Base-by-base conservation (phyloP, 495 filamentous ascomycete genomes). In the Talaromyces wortmannii region DNA sequence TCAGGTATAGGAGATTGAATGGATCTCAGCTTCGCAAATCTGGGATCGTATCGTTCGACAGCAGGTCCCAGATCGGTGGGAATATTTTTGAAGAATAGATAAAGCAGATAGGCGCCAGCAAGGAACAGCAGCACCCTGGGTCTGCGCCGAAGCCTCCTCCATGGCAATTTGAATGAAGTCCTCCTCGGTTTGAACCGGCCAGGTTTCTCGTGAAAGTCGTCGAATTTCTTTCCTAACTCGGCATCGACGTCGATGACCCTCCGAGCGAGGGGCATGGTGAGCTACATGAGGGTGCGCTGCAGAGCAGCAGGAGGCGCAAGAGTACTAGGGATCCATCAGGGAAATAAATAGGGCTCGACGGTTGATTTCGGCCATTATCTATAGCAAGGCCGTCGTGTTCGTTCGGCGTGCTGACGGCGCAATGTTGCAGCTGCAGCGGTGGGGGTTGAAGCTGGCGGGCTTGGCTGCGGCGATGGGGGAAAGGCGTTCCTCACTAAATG, bases 221-320 rank as follows among this genome's bases (percentile, higher is more conserved):
- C 84, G 63, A 86, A 77, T 55, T 80, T 82, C 70, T 87, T 87
- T 47, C 83, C 84, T n/a, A 85, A 75, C 74, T 87, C 84, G 68
- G 83, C 83, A 65, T 88, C 84, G 48, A 63, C 73, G 13, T 72
- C 62, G 55, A 80, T 72, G 5, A 77, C 62, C 63, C 75, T 73
- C 53, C 66, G 74, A 57, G 70, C 59, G 54, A 71, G 67, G 53
- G 65, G 57, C 77, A 80, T 81, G 8, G 15, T 67, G 32, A 30
- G 40, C 23, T n/a, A 47, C 59, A 61, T 40, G 8, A 40, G 36
- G 8, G 36, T 40, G 36, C 8, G 36, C 36, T 40, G 36, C 36
- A 10, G 13, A 13, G 36, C 36, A 40, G 36, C 36, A 10, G 13
- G 8, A 40, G 36, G 36, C 8, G 36, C 23, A 23, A 1, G 23